Base-by-base conservation (phyloP, 2,329 filamentous ascomycete genomes). In the Pseudogymnoascus sp. region DNA sequence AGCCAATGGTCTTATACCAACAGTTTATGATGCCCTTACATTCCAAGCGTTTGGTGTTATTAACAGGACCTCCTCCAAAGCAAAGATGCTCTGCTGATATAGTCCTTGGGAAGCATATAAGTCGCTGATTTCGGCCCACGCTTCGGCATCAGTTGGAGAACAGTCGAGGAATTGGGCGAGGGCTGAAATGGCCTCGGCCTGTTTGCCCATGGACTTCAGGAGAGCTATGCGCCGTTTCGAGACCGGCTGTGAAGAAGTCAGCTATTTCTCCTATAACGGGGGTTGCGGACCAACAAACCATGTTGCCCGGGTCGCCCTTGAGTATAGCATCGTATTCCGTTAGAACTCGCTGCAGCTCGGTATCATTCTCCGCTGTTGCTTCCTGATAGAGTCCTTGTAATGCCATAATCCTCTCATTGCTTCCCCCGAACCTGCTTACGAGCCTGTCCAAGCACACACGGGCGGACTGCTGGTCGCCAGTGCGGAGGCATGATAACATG, bases 1-100 rank as follows among this genome's bases (percentile, higher is more conserved):
- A 60, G 66, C 76, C 66, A 76, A 73, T 67, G 69, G 68, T 65
- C 55, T 63, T 62, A 35, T 29, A 23, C 11, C 33, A 14, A 29
- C 61, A 8, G 16, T 29, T 29, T 37, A 61, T 41, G 62, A 33
- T 37, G 10, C 64, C 74, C 89, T 73, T 74, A 94, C 90, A 78
- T 96, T 97, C 92, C 94, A 99, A 19, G 93, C 91, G 77, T 96
- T 96, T 3, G 94, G 93, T 61, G 86, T 84, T 63, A 96, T 80
- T 60, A 97, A 79, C 49, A 99, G 76, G 19, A 96, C 91, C 74
- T 99, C 94, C 74, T 99, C 94, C 49, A 96, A 78, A 64, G 91
- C 88, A 74, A 89, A 96, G 60, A 96, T 86, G 39, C 92, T 90
- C 74, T 97, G 93, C 12, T 86, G 78, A 71, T 89, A 91, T 69